These are phyloP conservation scores for Colletotrichum sp. DNA, from an alignment of 2,329 filamentous ascomycete species.

Conservation along the genomic window DNA sequence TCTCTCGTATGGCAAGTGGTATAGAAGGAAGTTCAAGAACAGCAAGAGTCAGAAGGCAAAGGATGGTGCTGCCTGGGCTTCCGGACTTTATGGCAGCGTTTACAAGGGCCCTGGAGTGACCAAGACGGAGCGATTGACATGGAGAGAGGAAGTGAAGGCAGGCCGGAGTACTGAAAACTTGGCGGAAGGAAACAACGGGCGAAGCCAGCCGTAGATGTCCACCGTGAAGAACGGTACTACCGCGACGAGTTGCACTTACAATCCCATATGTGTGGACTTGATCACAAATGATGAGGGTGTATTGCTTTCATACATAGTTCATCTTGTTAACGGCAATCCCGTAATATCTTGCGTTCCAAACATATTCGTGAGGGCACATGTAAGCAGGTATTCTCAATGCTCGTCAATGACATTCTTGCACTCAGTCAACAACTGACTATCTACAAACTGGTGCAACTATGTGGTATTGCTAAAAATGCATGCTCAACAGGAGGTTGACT, in stretches of 20 bases:
- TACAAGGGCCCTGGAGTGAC: slow-evolving; percentile 64
- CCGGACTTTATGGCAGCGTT: slow-evolving; percentile 61
- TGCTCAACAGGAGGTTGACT: neutral
- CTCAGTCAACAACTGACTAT: neutral
- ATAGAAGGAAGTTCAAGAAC: slow-evolving; percentile 41
- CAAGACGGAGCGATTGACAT: slow-evolving; percentile 56
- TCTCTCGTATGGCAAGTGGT: slow-evolving; percentile 66
- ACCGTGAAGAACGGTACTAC: neutral
- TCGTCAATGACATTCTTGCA: neutral
- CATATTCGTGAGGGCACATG: fast-evolving
- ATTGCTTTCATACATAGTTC: fast-evolving
- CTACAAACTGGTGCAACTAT: neutral
- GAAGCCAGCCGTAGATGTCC: slow-evolving; percentile 32
- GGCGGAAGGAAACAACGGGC: slow-evolving; percentile 34
- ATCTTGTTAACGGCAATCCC: neutral
- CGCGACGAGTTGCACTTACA: too few species aligned
- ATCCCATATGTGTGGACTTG: fast-evolving
- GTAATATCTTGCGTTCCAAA: fast-evolving
- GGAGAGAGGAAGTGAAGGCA: slow-evolving; percentile 43
- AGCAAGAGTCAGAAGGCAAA: slow-evolving; percentile 40
- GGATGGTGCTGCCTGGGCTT: slow-evolving; percentile 59
- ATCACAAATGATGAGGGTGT: fast-evolving
- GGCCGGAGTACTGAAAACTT: slow-evolving; percentile 39
- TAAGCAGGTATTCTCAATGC: neutral
- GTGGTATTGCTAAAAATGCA: neutral